Evolutionary conservation across 1,139 yeast species (phyloP).

Genomic region (Taphrina populina): DNA sequence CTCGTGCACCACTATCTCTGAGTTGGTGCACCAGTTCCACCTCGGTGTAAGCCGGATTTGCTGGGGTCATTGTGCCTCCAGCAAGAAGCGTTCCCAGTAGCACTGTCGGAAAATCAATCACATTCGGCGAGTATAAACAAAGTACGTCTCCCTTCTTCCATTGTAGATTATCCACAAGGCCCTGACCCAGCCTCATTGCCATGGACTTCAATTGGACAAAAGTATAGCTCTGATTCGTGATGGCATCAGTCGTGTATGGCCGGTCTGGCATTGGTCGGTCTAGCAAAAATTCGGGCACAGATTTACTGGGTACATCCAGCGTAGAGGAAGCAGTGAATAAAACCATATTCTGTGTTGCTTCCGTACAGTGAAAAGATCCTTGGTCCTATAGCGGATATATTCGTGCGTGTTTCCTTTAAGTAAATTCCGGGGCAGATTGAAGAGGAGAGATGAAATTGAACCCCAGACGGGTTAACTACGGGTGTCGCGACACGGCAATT

Average conservation of each 20-base stretch:
- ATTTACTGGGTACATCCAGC: slow-evolving; percentile 10
- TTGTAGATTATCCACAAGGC: slow-evolving; percentile 40
- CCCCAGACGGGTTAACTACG: too few relatives aligned
- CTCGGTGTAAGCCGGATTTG: slow-evolving; percentile 44
- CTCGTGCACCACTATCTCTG: slow-evolving; percentile 41
- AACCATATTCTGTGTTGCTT: too few relatives aligned
- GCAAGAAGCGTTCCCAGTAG: slow-evolving; percentile 44
- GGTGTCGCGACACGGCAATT: too few relatives aligned
- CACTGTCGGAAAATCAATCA: slow-evolving; percentile 42
- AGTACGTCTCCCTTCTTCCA: slow-evolving; percentile 44
- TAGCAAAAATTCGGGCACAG: slow-evolving; percentile 26
- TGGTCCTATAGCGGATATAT: too few relatives aligned
- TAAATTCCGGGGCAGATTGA: too few relatives aligned
- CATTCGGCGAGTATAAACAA: slow-evolving; percentile 43
- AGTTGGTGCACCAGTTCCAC: slow-evolving; percentile 47
- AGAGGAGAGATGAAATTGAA: too few relatives aligned
- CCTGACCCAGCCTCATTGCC: slow-evolving; percentile 27
- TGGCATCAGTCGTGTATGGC: slow-evolving; percentile 27
- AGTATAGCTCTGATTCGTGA: slow-evolving; percentile 15
- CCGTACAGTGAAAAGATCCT: too few relatives aligned
- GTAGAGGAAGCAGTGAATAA: too few relatives aligned
- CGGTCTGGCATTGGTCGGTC: slow-evolving; percentile 27
- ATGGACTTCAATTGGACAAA: slow-evolving; percentile 7
- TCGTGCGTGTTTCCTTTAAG: too few relatives aligned
- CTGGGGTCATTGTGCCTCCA: slow-evolving; percentile 47